A percentile compares a stretch with the other conserved stretches of the same genome.
phyloP scores from a whole-genome alignment of 2,329 filamentous ascomycete genomes.

The Colletotrichum sp. region DNA sequence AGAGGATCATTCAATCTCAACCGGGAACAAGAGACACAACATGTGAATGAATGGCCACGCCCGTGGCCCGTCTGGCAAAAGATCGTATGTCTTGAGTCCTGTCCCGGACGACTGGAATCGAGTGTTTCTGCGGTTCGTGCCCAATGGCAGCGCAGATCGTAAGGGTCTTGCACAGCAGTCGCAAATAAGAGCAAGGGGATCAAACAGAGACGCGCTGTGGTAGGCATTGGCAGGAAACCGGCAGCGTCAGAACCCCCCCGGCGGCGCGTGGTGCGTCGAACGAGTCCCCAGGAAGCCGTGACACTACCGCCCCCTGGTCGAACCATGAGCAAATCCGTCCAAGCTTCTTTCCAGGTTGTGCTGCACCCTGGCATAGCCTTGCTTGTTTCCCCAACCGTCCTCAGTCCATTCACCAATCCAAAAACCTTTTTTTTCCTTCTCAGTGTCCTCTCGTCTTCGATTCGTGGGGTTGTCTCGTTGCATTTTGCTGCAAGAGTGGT shows the following conservation, averaged over 20 bases:
- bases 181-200: background rate
- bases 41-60: conserved; percentile 11
- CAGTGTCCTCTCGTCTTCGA: background rate
- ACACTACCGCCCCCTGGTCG: conserved; percentile 15
- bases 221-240: conserved; percentile 1
- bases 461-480: background rate
- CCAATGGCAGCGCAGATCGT: background rate
- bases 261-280: conserved; percentile 11
- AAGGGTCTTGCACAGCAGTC: background rate
- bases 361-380: conserved; percentile 1
- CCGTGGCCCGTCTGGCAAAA: background rate
- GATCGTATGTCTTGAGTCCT: background rate
- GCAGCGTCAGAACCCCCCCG: conserved; percentile 14
- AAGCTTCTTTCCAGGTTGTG: background rate
- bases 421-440: conserved; percentile 2
- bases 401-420: background rate
- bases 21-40: background rate
- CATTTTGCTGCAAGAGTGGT: background rate
- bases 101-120: conserved; percentile 9
- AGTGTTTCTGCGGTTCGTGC: background rate
- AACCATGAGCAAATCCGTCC: conserved; percentile 18
- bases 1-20: background rate
- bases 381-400: background rate
- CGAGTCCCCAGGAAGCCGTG: conserved; percentile 15
- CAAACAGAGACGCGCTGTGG: background rate